Evolutionary conservation across 495 filamentous ascomycete species (phyloP).

Genomic region (Podospora pseudoanserina): DNA sequence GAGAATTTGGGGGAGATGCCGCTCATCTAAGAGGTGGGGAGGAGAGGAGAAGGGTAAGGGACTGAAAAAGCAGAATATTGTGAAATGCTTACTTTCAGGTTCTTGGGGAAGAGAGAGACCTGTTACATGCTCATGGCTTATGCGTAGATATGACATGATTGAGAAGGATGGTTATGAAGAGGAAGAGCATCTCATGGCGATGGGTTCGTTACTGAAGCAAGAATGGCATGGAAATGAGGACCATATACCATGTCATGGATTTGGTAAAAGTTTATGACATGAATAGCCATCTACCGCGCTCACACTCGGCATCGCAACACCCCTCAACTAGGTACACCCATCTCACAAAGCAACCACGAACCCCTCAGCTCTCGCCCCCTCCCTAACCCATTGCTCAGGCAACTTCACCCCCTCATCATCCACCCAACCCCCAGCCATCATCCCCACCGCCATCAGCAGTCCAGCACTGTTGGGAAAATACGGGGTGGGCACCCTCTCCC

Average conservation of each 20-base stretch:
- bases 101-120: background rate
- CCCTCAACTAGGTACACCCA: background rate
- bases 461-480: constrained; percentile 51
- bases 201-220: background rate
- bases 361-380: constrained; percentile 43
- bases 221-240: background rate
- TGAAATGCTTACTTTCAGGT: constrained; percentile 56
- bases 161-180: background rate
- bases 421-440: constrained; percentile 56
- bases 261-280: background rate
- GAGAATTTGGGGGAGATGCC: constrained; percentile 75
- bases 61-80: constrained; percentile 64
- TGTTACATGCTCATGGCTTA: constrained; percentile 5
- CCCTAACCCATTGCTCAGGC: constrained; percentile 41
- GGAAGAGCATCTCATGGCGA: background rate
- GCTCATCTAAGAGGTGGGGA: constrained; percentile 46
- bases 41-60: background rate
- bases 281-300: background rate
- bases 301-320: background rate
- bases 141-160: background rate
- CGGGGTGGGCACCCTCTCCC: constrained; percentile 50
- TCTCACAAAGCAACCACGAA: constrained; percentile 32
- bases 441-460: constrained; percentile 49
- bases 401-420: constrained; percentile 39
- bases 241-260: background rate